Evolutionary conservation across 1,284 basidiomycete species (phyloP), one percentile per base, ranked within the genome.

Genomic region (Apiotrichum montevideense): DNA sequence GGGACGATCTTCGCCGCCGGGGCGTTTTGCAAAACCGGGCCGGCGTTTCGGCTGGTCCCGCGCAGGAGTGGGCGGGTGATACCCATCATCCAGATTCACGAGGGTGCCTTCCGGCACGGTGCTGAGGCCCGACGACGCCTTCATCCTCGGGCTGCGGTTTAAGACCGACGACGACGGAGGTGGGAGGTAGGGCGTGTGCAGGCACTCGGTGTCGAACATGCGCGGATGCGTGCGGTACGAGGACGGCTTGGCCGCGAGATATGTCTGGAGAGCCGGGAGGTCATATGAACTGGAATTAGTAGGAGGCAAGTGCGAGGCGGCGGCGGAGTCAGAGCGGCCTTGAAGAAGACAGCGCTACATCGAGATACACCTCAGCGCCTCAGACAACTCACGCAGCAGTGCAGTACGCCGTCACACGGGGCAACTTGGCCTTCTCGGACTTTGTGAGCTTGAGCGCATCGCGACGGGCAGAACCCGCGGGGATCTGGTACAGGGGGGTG

Each of bases 401-500:
- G 55, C 91, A 90, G 77, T 96, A 97, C 2, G 93, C 93, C 4
- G 93, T 96, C 15, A 95, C 93, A 64, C 94, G 80, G n/a, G 94
- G 92, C 35, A 97, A 75, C 44, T 87, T 90, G 65, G 93, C 92
- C 39, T 93, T 92, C 69, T 94, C 94, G 75, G 88, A 90, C 77
- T 95, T 94, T 0, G 93, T 97, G 61, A 97, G 77, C 57, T 83
- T 84, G 58, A 91, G 78, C 0, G 94, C 94, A 80, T 97, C 93
- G 59, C 91, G 82, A 48, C 92, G 83, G 37, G 94, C 94, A 41
- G 90, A 92, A 3, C 94, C 94, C 48, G 92, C 91, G 3, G 94
- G 94, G 58, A 97, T 98, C 50, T 90, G 84, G 8, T 87, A 87
- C 56, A 95, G 85, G 76, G 92, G 90, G 61, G 90, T 90, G 69